These are phyloP conservation scores for Diophrys appendiculata DNA, from an alignment of 73 alveolate species.

Conservation along the genomic window DNA sequence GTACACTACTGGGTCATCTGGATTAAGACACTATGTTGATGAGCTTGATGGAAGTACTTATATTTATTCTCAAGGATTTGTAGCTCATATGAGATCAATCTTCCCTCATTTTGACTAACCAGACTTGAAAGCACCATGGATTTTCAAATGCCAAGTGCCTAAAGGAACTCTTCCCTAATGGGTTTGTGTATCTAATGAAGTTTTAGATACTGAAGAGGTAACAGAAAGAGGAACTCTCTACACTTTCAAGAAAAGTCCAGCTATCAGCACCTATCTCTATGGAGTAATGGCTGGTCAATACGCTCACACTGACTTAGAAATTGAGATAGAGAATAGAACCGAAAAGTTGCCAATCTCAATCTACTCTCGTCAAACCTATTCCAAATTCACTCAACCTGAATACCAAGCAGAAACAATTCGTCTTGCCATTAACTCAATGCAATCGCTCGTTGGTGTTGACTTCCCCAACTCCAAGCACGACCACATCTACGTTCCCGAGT, in stretches of 20 bases:
- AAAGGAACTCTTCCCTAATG: background rate
- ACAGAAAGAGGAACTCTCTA: background rate
- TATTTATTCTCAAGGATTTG: background rate
- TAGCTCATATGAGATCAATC: background rate
- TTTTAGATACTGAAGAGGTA: background rate
- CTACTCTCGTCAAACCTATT: conserved; percentile 65
- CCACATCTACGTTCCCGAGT: conserved; percentile 73
- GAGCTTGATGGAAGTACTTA: background rate
- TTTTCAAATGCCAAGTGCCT: background rate
- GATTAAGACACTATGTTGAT: background rate
- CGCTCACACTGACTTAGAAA: conserved; percentile 20
- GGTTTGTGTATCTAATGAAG: background rate
- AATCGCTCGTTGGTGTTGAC: conserved; percentile 14
- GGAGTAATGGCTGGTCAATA: conserved; percentile 83
- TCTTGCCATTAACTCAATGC: background rate
- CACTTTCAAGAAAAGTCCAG: conserved; percentile 44
- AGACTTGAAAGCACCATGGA: background rate
- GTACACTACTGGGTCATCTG: background rate
- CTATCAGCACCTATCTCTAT: conserved; percentile 79
- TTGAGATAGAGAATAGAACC: conserved; percentile 6
- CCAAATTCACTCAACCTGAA: conserved; percentile 28
- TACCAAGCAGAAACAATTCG: background rate
- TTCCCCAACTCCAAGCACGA: conserved; percentile 75
- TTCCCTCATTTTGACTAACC: background rate
- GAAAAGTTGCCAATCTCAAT: conserved; percentile 60